Conservation (phyloP, 202 grass and related monocot species). For the Setaria viridis region DNA sequence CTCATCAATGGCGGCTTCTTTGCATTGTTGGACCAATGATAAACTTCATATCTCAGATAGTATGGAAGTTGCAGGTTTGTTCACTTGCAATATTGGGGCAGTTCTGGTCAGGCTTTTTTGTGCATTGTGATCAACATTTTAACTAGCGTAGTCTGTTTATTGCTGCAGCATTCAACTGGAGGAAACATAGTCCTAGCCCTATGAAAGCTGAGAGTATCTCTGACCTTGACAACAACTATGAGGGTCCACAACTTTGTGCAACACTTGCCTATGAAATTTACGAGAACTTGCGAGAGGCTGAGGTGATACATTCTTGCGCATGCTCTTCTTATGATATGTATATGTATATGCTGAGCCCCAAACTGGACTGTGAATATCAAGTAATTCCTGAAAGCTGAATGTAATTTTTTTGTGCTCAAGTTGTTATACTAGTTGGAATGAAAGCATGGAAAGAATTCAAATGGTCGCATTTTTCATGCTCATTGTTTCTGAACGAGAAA, state of each 20-base stretch:
- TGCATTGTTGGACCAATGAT: constrained; percentile 38
- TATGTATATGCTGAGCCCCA: background rate
- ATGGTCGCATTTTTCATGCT: background rate
- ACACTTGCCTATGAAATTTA: constrained; percentile 65
- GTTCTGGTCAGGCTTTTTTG: background rate
- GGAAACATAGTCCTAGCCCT: constrained; percentile 19
- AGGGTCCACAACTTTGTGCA: constrained; percentile 54
- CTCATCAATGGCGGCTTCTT: constrained; percentile 47
- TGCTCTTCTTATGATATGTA: background rate
- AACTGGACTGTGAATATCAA: background rate
- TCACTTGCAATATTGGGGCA: background rate
- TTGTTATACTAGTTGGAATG: constrained; percentile 11
- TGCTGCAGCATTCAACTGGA: constrained; percentile 51
- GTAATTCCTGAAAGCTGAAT: background rate
- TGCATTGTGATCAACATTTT: constrained; percentile 14
- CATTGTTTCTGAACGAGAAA: constrained; percentile 2
- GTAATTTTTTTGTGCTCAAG: constrained; percentile 6
- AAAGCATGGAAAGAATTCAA: background rate
- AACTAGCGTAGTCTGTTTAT: constrained; percentile 11
- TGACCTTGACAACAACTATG: constrained; percentile 50
- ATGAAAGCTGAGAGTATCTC: constrained; percentile 47
- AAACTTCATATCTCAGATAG: constrained; percentile 57
- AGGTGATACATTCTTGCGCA: constrained; percentile 56
- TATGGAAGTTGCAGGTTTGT: constrained; percentile 50
- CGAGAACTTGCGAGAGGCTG: constrained; percentile 57